These are phyloP conservation scores for Candida glaebosa DNA, from an alignment of 805 yeast genomes.

Conservation along the genomic window DNA sequence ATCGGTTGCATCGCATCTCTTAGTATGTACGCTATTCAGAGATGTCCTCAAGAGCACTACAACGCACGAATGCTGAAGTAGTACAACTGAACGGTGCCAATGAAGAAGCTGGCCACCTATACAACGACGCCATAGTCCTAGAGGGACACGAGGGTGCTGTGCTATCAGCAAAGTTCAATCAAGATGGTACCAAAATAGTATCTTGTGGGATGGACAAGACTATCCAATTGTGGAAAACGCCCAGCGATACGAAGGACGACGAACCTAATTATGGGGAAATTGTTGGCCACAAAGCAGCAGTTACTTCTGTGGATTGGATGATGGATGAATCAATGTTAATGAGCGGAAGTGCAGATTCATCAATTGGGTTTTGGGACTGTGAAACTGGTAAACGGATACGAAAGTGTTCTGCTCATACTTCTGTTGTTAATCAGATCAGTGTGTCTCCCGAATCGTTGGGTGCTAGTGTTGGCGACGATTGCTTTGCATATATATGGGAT, in stretches of 20 bases:
- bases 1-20: too few relatives aligned
- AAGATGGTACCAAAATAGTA: conserved; percentile 50
- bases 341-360: conserved; percentile 59
- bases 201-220: conserved; percentile 60
- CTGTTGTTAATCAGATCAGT: conserved; percentile 54
- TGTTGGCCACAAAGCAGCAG: conserved; percentile 60
- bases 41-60: background rate
- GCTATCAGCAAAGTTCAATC: conserved; percentile 48
- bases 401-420: conserved; percentile 49
- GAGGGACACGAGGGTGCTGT: conserved; percentile 57
- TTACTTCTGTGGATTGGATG: conserved; percentile 58
- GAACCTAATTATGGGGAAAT: conserved; percentile 44
- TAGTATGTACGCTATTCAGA: too few relatives aligned
- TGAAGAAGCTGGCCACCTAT: conserved; percentile 11
- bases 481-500: conserved; percentile 62
- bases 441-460: conserved; percentile 26
- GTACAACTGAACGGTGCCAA: background rate
- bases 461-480: conserved; percentile 64
- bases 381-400: conserved; percentile 52
- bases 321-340: conserved; percentile 37
- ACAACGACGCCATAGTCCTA: conserved; percentile 31
- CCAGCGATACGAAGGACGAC: conserved; percentile 19
- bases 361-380: conserved; percentile 61
- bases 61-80: background rate
- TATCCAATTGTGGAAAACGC: conserved; percentile 46